These are phyloP conservation scores for Neospora caninum DNA, from an alignment of 169 alveolate species.

Conservation along the genomic window DNA sequence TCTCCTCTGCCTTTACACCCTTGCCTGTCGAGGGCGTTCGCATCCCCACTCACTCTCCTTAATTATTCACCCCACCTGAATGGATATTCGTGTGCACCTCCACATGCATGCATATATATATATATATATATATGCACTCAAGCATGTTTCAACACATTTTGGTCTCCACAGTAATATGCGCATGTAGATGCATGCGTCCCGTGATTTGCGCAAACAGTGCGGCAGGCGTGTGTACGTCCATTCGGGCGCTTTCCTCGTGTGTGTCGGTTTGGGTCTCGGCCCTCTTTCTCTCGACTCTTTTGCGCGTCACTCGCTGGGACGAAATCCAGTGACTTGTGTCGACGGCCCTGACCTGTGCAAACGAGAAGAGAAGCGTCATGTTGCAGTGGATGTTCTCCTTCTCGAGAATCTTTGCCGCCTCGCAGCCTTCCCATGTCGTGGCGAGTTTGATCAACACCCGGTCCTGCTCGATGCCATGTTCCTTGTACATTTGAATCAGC, in stretches of 20 bases:
- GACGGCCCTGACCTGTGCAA: slow-evolving; percentile 34
- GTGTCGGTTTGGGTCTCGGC: too few relatives aligned
- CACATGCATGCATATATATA: background rate
- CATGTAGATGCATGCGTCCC: too few relatives aligned
- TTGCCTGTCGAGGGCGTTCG: too few relatives aligned
- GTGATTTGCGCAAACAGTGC: too few relatives aligned
- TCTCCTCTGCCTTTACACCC: too few relatives aligned
- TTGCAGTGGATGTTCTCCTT: slow-evolving; percentile 83
- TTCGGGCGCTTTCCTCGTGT: too few relatives aligned
- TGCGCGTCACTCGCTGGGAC: too few relatives aligned
- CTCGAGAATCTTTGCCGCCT: slow-evolving; percentile 83
- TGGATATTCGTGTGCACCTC: background rate
- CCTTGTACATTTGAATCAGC: slow-evolving; percentile 76
- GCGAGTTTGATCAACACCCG: slow-evolving; percentile 85
- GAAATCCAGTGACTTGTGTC: background rate
- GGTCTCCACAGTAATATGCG: too few relatives aligned
- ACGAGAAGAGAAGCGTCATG: slow-evolving; percentile 83
- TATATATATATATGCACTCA: background rate
- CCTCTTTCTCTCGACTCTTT: too few relatives aligned
- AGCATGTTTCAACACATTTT: background rate
- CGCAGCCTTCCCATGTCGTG: slow-evolving; percentile 90
- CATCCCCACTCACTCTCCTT: too few relatives aligned
- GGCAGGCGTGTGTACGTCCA: too few relatives aligned
- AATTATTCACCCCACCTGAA: too few relatives aligned
- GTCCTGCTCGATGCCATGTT: slow-evolving; percentile 77